Evolutionary conservation across 441 rosid species (phyloP), one percentile per base, ranked within the genome.

Genomic region (Erodium texanum): DNA sequence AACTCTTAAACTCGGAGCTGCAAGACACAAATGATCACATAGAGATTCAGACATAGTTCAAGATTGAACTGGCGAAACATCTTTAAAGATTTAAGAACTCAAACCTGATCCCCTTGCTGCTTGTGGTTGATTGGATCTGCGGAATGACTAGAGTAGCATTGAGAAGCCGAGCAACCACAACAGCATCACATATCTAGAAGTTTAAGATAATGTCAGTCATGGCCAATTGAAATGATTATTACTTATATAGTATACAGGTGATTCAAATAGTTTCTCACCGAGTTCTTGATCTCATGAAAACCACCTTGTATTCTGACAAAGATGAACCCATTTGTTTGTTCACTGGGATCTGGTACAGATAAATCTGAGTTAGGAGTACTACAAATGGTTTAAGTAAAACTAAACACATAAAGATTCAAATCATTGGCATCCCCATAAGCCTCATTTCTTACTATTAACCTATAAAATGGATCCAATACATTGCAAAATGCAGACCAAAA

Each of bases 1-100:
- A 94, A 80, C 99, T 94, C 90, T 94, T 94, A 80, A 94, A 89
- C 74, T 89, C 85, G n/a, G 96, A 88, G 80, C 99, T 94, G 92
- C 81, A 75, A 56, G 65, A 69, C 72, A 64, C 77, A 74, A 70
- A 69, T 14, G 20, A 58, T 23, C 1, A 10, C 69, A 79, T 73
- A 63, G 62, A 66, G 34, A 41, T 43, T 66, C 9, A 66, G 22
- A 62, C 66, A 54, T 22, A 23, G 63, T 22, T 58, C 63, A 22
- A 8, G 63, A 22, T 22, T 23, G 27, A 11, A 22, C 5, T 58
- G 15, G 22, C 6, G 2, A 22, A 58, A 58, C 43, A 9, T 9
- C 41, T 34, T n/a, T n/a, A n/a, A 50, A 48, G 3, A 52, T n/a
- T n/a, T 5, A 15, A 7, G 11, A 69, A 16, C 12, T 27, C 29